Conservation (phyloP, 441 rosid genomes). For the Metrosideros polymorpha region DNA sequence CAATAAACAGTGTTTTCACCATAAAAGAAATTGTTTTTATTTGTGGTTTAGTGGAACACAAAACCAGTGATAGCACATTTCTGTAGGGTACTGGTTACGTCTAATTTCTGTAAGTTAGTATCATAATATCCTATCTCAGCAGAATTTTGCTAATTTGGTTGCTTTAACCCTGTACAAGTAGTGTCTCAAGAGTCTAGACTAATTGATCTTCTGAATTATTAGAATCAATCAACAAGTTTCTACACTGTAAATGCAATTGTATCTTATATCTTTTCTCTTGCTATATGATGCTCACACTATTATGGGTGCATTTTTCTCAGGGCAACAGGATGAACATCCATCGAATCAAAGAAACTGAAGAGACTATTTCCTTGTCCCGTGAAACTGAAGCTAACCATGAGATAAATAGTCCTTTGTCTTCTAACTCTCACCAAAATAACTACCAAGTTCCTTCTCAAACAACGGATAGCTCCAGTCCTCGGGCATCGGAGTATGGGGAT, state of each 20-base stretch:
- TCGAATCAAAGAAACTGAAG: conserved; percentile 39
- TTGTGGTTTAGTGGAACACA: neutral
- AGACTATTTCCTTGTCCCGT: conserved; percentile 24
- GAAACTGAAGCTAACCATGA: conserved; percentile 43
- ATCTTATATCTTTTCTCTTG: neutral
- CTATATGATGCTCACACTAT: neutral
- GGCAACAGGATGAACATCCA: conserved; percentile 41
- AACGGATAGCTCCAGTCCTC: conserved; percentile 56
- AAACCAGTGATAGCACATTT: neutral
- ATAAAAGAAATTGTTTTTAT: neutral
- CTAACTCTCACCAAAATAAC: conserved; percentile 32
- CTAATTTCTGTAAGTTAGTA: neutral
- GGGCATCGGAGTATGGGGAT: conserved; percentile 71
- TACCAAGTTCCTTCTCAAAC: conserved; percentile 43
- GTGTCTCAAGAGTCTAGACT: neutral
- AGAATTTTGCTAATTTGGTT: neutral
- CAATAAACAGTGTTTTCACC: neutral
- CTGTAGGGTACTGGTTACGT: neutral
- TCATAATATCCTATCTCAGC: neutral
- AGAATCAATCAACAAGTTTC: neutral
- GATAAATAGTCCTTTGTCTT: conserved; percentile 47
- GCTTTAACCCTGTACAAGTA: neutral
- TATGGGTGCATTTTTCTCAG: neutral
- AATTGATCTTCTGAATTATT: neutral
- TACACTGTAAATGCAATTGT: neutral